Evolutionary conservation across 2,329 filamentous ascomycete species (phyloP).

Genomic region (Alternaria conjuncta): DNA sequence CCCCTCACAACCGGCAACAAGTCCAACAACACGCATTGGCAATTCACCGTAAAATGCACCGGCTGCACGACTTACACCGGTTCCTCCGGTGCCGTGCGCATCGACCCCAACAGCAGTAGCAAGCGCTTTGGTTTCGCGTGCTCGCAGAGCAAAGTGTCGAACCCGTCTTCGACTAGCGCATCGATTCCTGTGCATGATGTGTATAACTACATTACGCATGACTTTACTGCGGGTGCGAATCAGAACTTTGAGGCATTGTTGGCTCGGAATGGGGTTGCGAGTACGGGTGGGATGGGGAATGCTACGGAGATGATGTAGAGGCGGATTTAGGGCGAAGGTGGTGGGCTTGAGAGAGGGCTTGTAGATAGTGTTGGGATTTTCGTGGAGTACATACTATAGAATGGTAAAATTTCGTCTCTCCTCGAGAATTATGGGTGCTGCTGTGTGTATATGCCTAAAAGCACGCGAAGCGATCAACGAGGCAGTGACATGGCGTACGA

Average conservation of each 20-base stretch:
- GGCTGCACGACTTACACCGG: constrained; percentile 38
- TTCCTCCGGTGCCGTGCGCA: constrained; percentile 14
- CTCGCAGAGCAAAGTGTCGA: constrained; percentile 25
- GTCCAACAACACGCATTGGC: constrained; percentile 41
- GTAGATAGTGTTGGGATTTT: neutral
- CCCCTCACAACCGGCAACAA: constrained; percentile 34
- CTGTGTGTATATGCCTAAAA: neutral
- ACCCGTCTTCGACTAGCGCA: constrained; percentile 28
- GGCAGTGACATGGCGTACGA: neutral
- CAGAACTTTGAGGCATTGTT: constrained; percentile 32
- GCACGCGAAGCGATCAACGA: neutral
- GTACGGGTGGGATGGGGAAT: neutral
- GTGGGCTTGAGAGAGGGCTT: neutral
- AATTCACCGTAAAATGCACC: constrained; percentile 38
- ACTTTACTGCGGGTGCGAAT: constrained; percentile 34
- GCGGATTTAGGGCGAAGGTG: neutral
- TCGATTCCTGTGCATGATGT: constrained; percentile 36
- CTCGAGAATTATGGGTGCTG: neutral
- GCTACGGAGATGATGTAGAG: neutral
- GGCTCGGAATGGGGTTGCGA: constrained; percentile 29
- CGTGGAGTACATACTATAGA: neutral
- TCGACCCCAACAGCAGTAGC: constrained; percentile 28
- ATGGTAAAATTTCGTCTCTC: neutral
- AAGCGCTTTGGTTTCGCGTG: constrained; percentile 34
- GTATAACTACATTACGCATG: constrained; percentile 39